Percentiles rank a stretch among this genome's conserved stretches.
Conservation (phyloP, 257 asterid genomes). For the Solanum rostratum region DNA sequence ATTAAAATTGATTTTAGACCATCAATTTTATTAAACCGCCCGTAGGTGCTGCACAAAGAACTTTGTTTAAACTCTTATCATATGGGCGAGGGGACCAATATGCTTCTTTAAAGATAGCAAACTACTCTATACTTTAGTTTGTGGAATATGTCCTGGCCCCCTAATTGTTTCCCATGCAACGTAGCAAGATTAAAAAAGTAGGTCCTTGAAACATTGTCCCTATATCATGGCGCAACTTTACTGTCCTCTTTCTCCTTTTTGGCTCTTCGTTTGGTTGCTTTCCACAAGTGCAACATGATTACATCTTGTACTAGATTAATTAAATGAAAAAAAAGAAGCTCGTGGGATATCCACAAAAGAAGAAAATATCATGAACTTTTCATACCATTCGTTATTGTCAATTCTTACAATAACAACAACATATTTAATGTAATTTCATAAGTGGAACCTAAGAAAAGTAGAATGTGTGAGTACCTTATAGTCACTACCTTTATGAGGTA, state of each 20-base stretch:
- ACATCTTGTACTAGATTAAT: background rate
- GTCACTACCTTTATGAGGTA: background rate
- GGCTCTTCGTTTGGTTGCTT: conserved; percentile 27
- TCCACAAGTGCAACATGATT: conserved; percentile 9
- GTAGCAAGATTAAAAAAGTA: conserved; percentile 3
- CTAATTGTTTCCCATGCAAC: background rate
- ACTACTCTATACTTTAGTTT: conserved; percentile 1
- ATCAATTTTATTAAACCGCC: too few relatives aligned
- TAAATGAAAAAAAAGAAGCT: background rate
- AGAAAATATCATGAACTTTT: background rate
- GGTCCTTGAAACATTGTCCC: conserved; percentile 24
- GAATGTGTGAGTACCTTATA: background rate
- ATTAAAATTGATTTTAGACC: too few relatives aligned
- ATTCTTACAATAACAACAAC: too few relatives aligned
- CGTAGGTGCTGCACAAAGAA: background rate
- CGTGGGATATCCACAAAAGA: background rate
- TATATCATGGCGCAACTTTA: conserved; percentile 12
- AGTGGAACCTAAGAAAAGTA: background rate
- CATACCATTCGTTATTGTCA: background rate
- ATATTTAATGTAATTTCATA: background rate
- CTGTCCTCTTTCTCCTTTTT: conserved; percentile 13
- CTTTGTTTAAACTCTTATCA: background rate
- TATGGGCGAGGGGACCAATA: conserved; percentile 26
- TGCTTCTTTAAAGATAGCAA: conserved; percentile 20
- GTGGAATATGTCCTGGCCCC: conserved; percentile 27